Evolutionary conservation across 768 basidiomycete genomes (phyloP).

Genomic region (Russula ochroleuca): DNA sequence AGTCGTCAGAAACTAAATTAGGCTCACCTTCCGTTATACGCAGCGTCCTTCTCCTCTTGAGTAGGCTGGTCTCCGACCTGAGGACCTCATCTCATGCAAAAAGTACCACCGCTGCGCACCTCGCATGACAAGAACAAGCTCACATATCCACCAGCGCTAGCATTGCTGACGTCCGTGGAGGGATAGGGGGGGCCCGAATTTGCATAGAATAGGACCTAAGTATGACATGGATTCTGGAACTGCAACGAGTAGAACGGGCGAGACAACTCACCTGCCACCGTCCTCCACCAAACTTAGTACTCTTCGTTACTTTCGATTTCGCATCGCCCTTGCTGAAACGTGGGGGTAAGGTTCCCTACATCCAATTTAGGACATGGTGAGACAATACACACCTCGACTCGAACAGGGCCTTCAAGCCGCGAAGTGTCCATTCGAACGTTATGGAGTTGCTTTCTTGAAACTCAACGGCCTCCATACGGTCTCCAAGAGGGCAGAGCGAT

Average conservation of each 20-base stretch:
- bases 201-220: slow-evolving; percentile 75
- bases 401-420: slow-evolving; percentile 65
- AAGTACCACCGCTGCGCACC: slow-evolving; percentile 41
- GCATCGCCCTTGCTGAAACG: slow-evolving; percentile 57
- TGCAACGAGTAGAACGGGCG: slow-evolving; percentile 22
- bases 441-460: slow-evolving; percentile 52
- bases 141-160: slow-evolving; percentile 50
- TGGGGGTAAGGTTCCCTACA: background rate
- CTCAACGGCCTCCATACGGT: slow-evolving; percentile 35
- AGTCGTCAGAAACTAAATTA: background rate
- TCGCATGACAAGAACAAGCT: slow-evolving; percentile 81
- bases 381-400: slow-evolving; percentile 52
- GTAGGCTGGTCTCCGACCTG: slow-evolving; percentile 55
- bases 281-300: slow-evolving; percentile 69
- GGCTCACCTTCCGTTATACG: slow-evolving; percentile 54
- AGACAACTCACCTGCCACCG: slow-evolving; percentile 57
- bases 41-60: slow-evolving; percentile 63
- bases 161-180: slow-evolving; percentile 39
- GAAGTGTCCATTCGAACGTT: slow-evolving; percentile 75
- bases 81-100: slow-evolving; percentile 3
- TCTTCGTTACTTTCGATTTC: slow-evolving; percentile 76
- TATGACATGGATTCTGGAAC: slow-evolving; percentile 7
- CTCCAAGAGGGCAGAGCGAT: background rate
- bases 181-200: slow-evolving; percentile 55
- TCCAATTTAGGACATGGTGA: slow-evolving; percentile 10